Conservation (phyloP, 306 rosid species). For the Cyamopsis tetragonoloba region DNA sequence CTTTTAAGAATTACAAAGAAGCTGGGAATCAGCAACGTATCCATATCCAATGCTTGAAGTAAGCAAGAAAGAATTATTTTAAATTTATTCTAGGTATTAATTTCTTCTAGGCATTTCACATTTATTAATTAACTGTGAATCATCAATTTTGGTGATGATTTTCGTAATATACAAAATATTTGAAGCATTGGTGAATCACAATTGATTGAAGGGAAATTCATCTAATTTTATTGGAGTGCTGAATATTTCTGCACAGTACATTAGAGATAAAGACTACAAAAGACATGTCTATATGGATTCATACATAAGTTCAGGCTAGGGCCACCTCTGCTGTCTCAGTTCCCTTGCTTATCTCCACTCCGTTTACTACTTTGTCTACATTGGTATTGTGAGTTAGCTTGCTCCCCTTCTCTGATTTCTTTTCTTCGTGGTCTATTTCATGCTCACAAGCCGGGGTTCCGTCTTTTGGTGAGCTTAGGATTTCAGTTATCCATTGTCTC, state of each 20-base stretch:
- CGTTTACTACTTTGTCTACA: constrained; percentile 17
- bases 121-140: not conserved
- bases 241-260: not conserved
- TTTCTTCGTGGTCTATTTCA: constrained; percentile 27
- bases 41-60: constrained; percentile 96
- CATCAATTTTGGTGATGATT: not conserved
- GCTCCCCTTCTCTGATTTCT: constrained; percentile 9
- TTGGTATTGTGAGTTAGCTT: constrained; percentile 12
- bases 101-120: constrained; percentile 7
- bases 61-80: constrained; percentile 21
- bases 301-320: constrained; percentile 15
- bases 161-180: too few relatives aligned
- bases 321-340: constrained; percentile 16
- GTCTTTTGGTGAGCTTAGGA: not conserved
- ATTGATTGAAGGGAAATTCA: not conserved
- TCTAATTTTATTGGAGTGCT: not conserved
- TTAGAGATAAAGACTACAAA: not conserved
- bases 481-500: constrained; percentile 39
- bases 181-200: not conserved
- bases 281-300: not conserved
- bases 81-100: not conserved
- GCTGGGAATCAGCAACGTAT: constrained; percentile 98
- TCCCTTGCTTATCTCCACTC: constrained; percentile 9
- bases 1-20: constrained; percentile 91
- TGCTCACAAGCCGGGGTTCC: constrained; percentile 12